Percentiles rank a stretch among this genome's conserved stretches.
Conservation (phyloP, 768 basidiomycete species). For the Podaxis sp. region DNA sequence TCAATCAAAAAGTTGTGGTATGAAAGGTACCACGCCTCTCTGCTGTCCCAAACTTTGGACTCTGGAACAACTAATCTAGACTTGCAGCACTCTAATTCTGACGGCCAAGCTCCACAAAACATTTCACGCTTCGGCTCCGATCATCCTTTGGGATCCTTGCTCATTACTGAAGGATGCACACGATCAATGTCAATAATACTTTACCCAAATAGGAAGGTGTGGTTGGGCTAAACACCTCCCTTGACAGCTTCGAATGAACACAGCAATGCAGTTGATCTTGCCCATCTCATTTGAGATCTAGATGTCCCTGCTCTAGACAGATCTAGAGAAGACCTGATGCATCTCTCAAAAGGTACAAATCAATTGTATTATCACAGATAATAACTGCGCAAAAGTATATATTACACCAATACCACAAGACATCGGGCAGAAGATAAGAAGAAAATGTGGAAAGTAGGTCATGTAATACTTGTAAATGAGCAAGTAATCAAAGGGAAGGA, state of each 20-base stretch:
- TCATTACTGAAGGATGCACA: background rate
- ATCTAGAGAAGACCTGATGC: background rate
- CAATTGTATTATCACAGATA: constrained; percentile 1
- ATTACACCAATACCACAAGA: background rate
- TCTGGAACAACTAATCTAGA: too few species aligned
- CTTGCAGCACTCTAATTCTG: too few species aligned
- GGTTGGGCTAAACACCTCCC: background rate
- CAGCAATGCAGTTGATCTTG: background rate
- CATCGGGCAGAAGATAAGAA: background rate
- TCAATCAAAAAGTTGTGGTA: too few species aligned
- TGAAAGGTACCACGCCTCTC: too few species aligned
- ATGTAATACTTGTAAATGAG: background rate
- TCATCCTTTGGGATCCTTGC: too few species aligned
- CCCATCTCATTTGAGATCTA: background rate
- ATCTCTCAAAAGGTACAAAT: background rate
- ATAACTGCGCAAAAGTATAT: background rate
- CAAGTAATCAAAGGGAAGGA: constrained; percentile 3
- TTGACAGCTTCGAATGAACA: constrained; percentile 2
- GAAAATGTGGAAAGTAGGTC: background rate
- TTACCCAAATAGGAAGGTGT: background rate
- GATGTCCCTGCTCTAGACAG: background rate
- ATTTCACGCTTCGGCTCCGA: too few species aligned
- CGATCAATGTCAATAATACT: background rate
- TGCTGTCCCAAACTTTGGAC: too few species aligned
- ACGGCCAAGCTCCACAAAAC: too few species aligned